Evolutionary conservation across 2,329 filamentous ascomycete species (phyloP), one percentile per base, ranked within the genome.

Genomic region (Pseudogymnoascus sp.): DNA sequence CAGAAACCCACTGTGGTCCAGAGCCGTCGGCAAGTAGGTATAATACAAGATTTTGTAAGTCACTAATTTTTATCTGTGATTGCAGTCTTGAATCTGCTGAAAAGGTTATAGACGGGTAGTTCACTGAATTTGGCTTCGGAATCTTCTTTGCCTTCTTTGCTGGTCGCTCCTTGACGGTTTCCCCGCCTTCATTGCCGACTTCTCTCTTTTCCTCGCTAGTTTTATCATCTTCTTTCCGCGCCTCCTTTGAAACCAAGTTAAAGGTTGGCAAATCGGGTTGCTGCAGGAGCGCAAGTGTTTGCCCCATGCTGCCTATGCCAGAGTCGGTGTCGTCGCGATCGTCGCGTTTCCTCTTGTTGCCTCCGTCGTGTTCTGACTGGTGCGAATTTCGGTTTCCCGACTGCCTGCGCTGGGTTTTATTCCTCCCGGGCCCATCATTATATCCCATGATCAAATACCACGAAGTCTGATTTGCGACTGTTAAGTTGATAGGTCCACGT

Each of bases 1-100:
- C 79, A 47, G 81, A 79, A 47, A 88, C 78, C 83, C 86, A 89
- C 67, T 86, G 82, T 11, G 86, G 86, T 1, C 82, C 80, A 1
- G 79, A 70, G 10, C 85, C 85, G 69, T 89, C 85, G 64, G 86
- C 84, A 62, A 87, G 83, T 62, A 89, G 79, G 72, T 88, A 89
- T 9, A 87, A 76, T 26, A 87, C 78, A 44, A 89, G 75, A 64
- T 82, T 83, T 68, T 86, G 84, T 60, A 89, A 72, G 64, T 85
- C 82, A 63, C 80, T 81, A 50, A 88, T 77, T 64, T 83, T 82
- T 71, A 88, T 81, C 73, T 83, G 84, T 64, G 79, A 78, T 67
- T 85, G 80, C 5, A 89, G 76, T 66, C 83, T 81, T 15, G 81
- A 79, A 62, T 81, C 66, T 37, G 65, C 66, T 15, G 83, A 82